Evolutionary conservation across 371 early-diverging fungal species (phyloP).

Genomic region (Thermomucor indicae-seudaticae): DNA sequence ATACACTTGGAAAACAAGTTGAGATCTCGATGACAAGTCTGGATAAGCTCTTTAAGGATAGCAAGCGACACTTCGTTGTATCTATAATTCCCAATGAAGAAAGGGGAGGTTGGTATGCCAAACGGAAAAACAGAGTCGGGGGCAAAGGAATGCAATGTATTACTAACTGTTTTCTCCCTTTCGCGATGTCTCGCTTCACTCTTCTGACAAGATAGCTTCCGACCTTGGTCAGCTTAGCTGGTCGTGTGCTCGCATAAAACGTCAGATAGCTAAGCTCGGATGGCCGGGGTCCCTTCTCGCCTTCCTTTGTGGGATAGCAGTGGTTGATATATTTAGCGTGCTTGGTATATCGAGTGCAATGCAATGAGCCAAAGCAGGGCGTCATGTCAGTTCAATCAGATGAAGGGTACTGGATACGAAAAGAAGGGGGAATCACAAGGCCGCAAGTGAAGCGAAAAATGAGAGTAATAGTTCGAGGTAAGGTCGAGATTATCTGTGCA

Average conservation of each 20-base stretch:
- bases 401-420: too few relatives aligned
- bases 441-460: too few relatives aligned
- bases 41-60: conserved; percentile 70
- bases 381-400: too few relatives aligned
- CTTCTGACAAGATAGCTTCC: conserved; percentile 76
- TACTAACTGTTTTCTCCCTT: conserved; percentile 52
- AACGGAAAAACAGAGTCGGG: neutral
- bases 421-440: too few relatives aligned
- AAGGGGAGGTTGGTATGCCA: neutral
- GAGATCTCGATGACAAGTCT: conserved; percentile 69
- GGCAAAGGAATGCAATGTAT: neutral
- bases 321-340: conserved; percentile 86
- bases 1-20: conserved; percentile 76
- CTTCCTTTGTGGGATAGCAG: conserved; percentile 80
- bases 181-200: conserved; percentile 60
- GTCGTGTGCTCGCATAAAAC: conserved; percentile 85
- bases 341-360: conserved; percentile 58
- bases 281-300: conserved; percentile 71
- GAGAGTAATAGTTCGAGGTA: too few relatives aligned
- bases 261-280: conserved; percentile 84
- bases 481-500: too few relatives aligned
- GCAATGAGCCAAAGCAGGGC: conserved; percentile 4
- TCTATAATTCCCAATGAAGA: conserved; percentile 11
- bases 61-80: conserved; percentile 49
- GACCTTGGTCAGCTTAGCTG: conserved; percentile 89